Evolutionary conservation across 2,329 filamentous ascomycete species (phyloP), one percentile per base, ranked within the genome.

Genomic region (Neoscytalidium dimidiatum): DNA sequence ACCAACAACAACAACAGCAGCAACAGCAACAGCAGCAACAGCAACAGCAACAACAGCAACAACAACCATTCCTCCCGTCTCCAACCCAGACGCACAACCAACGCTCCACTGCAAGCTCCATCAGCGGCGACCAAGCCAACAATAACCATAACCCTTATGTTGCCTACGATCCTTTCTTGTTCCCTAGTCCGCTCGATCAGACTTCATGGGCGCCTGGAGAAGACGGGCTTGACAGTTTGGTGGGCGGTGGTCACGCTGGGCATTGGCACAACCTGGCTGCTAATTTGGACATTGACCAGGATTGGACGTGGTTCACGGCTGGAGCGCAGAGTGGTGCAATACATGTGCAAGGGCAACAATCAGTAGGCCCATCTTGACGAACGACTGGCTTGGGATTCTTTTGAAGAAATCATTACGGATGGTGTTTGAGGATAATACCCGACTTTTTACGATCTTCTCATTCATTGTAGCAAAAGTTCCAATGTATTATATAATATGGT

Each of bases 291-390:
- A 61, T 71, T 23, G 69, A 71, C 46, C 77, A 78, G 70, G 77
- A 79, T 62, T 79, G 77, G 77, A 74, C 71, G 38, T 79, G 76
- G 75, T 78, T 78, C 43, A 65, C 78, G 65, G 77, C 75, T 29
- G 75, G 77, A 62, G 41, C 64, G 53, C 60, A 62, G 33, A 21
- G 21, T n/a, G 52, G 35, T 4, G 52, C 33, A 3, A 23, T 8
- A 13, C 38, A 60, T n/a, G 3, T 46, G 23, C 26, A 17, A 9
- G 56, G 38, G 4, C 26, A 21, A 26, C 17, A 31, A 11, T 26
- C 14, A n/a, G 21, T 33, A 14, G 17, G 28, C 4, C 56, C 23
- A 3, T 7, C 26, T n/a, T 14, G 8, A 19, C 31, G 35, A 41
- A 9, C 7, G 51, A 4, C n/a, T n/a, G n/a, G n/a, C n/a, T n/a